Percentiles rank a stretch among this genome's conserved stretches.
These are phyloP conservation scores for Botrytis byssoidea DNA, from an alignment of 2,329 filamentous ascomycete species.

Conservation along the genomic window DNA sequence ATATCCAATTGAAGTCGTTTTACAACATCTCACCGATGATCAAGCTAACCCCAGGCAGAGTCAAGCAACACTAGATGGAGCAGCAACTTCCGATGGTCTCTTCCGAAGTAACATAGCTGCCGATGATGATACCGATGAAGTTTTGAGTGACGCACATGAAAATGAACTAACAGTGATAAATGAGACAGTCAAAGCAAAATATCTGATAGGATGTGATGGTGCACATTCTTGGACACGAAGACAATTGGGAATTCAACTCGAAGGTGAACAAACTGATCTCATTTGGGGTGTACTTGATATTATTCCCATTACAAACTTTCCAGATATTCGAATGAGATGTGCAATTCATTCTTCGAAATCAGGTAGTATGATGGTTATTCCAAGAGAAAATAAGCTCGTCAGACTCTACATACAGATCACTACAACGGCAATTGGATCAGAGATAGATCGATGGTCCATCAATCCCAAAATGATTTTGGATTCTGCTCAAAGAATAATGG, in stretches of 20 bases:
- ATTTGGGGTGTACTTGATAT: conserved; percentile 57
- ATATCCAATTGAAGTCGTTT: conserved; percentile 60
- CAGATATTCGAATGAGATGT: conserved; percentile 59
- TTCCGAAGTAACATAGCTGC: conserved; percentile 58
- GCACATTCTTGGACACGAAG: conserved; percentile 53
- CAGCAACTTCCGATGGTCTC: conserved; percentile 48
- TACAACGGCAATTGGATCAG: conserved; percentile 24
- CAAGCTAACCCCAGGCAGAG: conserved; percentile 54
- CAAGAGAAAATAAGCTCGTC: conserved; percentile 54
- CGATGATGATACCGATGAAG: conserved; percentile 55
- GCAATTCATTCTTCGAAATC: conserved; percentile 52
- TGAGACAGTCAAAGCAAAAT: conserved; percentile 57
- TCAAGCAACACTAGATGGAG: conserved; percentile 33
- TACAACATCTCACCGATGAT: conserved; percentile 57
- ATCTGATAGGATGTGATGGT: conserved; percentile 61
- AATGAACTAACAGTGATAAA: conserved; percentile 49
- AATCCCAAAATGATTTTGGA: conserved; percentile 62
- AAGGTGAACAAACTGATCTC: conserved; percentile 57
- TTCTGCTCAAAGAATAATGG: conserved; percentile 62
- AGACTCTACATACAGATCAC: conserved; percentile 50
- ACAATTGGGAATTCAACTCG: conserved; percentile 53
- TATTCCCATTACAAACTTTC: conserved; percentile 46
- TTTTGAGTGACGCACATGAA: conserved; percentile 39
- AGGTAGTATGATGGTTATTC: conserved; percentile 61
- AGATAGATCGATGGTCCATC: conserved; percentile 58